Evolutionary conservation across 225 moss, liverwort and hornwort species (phyloP).

Genomic region (Rhytidiadelphus loreus): DNA sequence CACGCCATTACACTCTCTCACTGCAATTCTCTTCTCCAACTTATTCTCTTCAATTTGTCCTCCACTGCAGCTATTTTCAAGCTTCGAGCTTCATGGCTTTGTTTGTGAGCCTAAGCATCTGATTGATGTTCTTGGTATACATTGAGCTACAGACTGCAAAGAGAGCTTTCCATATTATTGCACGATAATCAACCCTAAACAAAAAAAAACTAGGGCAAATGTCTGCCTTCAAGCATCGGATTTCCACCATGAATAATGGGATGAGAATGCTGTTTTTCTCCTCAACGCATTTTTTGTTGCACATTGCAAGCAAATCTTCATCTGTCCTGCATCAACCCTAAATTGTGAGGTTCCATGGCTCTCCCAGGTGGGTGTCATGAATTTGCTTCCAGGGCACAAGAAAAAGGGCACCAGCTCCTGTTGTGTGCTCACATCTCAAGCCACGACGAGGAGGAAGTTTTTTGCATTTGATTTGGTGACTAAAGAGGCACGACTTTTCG

Average conservation of each 20-base stretch:
- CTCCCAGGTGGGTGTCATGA: neutral
- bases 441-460: neutral
- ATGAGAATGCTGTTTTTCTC: neutral
- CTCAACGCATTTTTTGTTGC: neutral
- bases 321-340: neutral
- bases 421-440: too few species aligned
- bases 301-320: neutral
- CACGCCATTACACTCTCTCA: constrained; percentile 5
- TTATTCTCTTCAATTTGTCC: neutral
- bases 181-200: neutral
- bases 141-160: neutral
- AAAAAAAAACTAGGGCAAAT: neutral
- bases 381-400: neutral
- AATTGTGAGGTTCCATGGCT: neutral
- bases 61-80: neutral
- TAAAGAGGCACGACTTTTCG: constrained; percentile 9
- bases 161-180: neutral
- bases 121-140: neutral
- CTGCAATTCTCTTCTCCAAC: neutral
- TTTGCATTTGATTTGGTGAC: neutral
- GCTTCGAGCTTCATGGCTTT: neutral
- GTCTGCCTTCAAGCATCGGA: neutral
- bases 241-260: neutral
- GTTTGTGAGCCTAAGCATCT: neutral
- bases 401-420: neutral